Percentiles rank a stretch among this genome's conserved stretches.
Evolutionary conservation across 768 basidiomycete species (phyloP).

Genomic region (Collybiopsis confluens): DNA sequence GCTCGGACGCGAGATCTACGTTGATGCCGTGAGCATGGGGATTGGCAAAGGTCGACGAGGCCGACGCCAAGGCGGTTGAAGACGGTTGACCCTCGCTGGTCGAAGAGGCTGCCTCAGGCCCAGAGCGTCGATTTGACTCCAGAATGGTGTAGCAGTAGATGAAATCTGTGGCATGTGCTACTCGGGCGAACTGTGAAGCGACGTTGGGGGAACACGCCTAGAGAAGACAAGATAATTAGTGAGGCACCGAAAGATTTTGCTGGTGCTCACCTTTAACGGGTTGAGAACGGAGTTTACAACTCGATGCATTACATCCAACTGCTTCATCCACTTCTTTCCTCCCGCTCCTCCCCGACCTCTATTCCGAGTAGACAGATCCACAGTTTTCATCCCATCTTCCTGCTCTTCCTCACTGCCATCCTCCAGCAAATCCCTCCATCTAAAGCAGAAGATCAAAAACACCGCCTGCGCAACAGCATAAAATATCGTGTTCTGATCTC

Average conservation of each 20-base stretch:
- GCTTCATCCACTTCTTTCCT: slow-evolving; percentile 78
- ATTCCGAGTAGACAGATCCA: too few species aligned
- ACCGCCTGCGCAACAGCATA: slow-evolving; percentile 91
- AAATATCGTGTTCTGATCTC: slow-evolving; percentile 66
- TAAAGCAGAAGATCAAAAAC: slow-evolving; percentile 96
- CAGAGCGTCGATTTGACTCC: slow-evolving; percentile 77
- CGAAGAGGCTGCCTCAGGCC: slow-evolving; percentile 30
- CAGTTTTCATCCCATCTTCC: slow-evolving; percentile 17
- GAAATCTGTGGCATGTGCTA: slow-evolving; percentile 88
- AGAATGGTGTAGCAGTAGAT: slow-evolving; percentile 93
- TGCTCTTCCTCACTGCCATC: slow-evolving; percentile 51
- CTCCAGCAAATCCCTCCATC: slow-evolving; percentile 84
- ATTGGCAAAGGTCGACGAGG: slow-evolving; percentile 9
- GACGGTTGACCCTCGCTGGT: slow-evolving; percentile 12
- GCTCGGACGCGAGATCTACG: slow-evolving; percentile 51
- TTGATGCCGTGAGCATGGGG: slow-evolving; percentile 17
- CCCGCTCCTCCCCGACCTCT: too few species aligned
- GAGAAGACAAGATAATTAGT: background rate
- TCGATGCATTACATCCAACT: slow-evolving; percentile 73
- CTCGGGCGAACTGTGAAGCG: slow-evolving; percentile 88
- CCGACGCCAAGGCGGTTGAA: slow-evolving; percentile 11
- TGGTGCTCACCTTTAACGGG: slow-evolving; percentile 69
- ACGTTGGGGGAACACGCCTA: slow-evolving; percentile 90
- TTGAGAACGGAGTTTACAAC: slow-evolving; percentile 81
- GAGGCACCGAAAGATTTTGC: background rate